Percentiles rank a stretch among this genome's conserved stretches.
phyloP scores from a whole-genome alignment of 2,329 filamentous ascomycete species.

The Colletotrichum musicola region DNA sequence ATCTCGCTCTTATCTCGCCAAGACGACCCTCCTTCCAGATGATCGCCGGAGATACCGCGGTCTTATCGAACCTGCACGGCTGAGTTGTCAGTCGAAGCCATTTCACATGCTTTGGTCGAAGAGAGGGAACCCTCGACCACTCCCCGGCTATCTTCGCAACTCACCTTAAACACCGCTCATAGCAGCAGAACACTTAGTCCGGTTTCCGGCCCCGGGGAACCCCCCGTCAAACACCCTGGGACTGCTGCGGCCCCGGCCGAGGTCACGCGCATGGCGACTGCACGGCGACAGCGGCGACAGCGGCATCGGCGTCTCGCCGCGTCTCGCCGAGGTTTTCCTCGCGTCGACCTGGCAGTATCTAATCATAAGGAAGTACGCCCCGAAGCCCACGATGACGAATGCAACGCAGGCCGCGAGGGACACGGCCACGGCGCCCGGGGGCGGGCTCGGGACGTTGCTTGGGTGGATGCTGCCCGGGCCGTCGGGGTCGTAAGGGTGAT shows the following conservation, averaged over 20 bases:
- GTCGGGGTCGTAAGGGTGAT: not conserved
- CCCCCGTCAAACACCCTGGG: not conserved
- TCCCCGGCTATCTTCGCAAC: not conserved
- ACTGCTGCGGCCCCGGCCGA: not conserved
- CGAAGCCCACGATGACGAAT: conserved; percentile 1
- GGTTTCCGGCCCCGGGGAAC: not conserved
- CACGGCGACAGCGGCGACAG: not conserved
- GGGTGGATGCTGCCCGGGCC: not conserved
- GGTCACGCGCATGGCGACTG: not conserved
- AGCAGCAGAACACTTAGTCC: not conserved
- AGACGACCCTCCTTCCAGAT: not conserved
- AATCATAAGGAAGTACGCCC: not conserved
- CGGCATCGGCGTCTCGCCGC: not conserved
- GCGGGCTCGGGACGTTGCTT: not conserved
- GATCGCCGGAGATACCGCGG: not conserved
- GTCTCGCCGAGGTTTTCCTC: too few species aligned
- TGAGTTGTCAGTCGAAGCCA: too few species aligned
- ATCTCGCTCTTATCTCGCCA: not conserved
- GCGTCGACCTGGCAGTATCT: not conserved
- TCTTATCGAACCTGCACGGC: too few species aligned
- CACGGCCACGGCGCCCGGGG: conserved; percentile 16
- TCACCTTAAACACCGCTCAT: not conserved
- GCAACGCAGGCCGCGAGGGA: conserved; percentile 7
- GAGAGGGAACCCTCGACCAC: too few species aligned
- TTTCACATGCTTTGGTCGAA: too few species aligned